Conservation (phyloP, 2,329 filamentous ascomycete species). For the Fusarium torulosum region DNA sequence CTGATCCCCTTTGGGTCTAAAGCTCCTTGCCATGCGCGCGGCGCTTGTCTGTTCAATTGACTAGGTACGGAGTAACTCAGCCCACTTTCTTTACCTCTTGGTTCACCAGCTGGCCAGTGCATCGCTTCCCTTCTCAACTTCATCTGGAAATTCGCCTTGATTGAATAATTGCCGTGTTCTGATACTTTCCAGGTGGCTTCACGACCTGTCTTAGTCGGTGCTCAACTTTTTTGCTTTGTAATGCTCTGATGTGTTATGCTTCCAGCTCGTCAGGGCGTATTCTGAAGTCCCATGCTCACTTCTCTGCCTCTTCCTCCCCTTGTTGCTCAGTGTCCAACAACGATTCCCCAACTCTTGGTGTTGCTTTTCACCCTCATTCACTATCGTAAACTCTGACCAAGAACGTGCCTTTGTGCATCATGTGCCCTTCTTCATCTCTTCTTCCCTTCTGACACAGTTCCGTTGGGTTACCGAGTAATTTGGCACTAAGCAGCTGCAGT, state of each 20-base stretch:
- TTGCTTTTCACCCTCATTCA: conserved; percentile 16
- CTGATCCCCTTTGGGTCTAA: conserved; percentile 18
- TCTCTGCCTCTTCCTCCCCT: conserved; percentile 1
- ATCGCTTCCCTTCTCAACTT: conserved; percentile 29
- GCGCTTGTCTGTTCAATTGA: conserved; percentile 27
- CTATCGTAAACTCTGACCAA: conserved; percentile 28
- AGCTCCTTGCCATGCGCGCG: conserved; percentile 40
- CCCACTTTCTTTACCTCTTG: conserved; percentile 36
- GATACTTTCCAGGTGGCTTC: conserved; percentile 18
- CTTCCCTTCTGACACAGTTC: conserved; percentile 33
- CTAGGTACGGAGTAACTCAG: conserved; percentile 24
- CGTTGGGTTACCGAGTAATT: conserved; percentile 45
- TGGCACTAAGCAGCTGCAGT: conserved; percentile 40
- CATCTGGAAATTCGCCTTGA: conserved; percentile 21
- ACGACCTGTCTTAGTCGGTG: conserved; percentile 9
- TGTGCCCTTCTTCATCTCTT: conserved; percentile 40
- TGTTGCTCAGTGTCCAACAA: conserved; percentile 26
- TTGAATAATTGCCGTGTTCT: conserved; percentile 17
- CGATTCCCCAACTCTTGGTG: conserved; percentile 7
- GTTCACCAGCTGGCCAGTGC: conserved; percentile 44
- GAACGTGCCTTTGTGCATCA: conserved; percentile 41
- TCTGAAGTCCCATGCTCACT: conserved; percentile 3
- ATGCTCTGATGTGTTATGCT: background rate
- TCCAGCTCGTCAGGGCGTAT: conserved; percentile 2
- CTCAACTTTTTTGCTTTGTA: conserved; percentile 11